Evolutionary conservation across 768 basidiomycete species (phyloP), one percentile per base, ranked within the genome.

Genomic region (Antrodiella citrinella): DNA sequence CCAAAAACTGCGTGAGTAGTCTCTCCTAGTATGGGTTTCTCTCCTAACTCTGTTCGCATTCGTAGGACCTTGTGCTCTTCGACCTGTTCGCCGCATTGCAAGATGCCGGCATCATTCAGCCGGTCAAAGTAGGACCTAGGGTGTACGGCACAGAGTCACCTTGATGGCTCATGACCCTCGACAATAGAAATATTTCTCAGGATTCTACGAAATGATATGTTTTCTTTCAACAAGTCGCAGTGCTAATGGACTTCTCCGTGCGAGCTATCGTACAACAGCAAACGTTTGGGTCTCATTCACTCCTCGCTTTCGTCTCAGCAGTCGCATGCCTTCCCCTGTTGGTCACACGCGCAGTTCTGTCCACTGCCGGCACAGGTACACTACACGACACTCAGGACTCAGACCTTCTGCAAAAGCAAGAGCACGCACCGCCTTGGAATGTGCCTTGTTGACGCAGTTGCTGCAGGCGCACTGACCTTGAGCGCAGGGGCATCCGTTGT

Each of bases 61-160:
- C 35, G 18, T 25, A 64, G 63, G 63, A 64, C 30, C 47, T 64
- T 20, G 59, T 64, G 59, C 50, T 64, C 3, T 64, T 62, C 51
- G 55, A 59, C 45, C 52, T 64, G 3, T 62, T 64, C 51, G 59
- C 61, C 12, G 54, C 56, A 0, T 43, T 64, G 53, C 54, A 61
- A 18, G 56, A 61, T 19, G 59, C 58, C 1, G 61, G 58, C 0
- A 57, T 62, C 11, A 13, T 64, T 5, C 51, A 42, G 4, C 47
- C 59, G 2, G 62, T 64, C 2, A 41, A 22, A 3, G 60, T 60
- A 0, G 62, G 62, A 0, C 48, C 59, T 22, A 48, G 50, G n/a
- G 21, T 58, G 50, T 62, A 35, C 7, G 30, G 30, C 30, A 35
- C 30, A 15, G 15, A 35, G 30, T 35, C 30, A 15, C 15, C 7